These are phyloP conservation scores for Phytophthora tubulina DNA, from an alignment of 352 stramenopile genomes.

Conservation along the genomic window DNA sequence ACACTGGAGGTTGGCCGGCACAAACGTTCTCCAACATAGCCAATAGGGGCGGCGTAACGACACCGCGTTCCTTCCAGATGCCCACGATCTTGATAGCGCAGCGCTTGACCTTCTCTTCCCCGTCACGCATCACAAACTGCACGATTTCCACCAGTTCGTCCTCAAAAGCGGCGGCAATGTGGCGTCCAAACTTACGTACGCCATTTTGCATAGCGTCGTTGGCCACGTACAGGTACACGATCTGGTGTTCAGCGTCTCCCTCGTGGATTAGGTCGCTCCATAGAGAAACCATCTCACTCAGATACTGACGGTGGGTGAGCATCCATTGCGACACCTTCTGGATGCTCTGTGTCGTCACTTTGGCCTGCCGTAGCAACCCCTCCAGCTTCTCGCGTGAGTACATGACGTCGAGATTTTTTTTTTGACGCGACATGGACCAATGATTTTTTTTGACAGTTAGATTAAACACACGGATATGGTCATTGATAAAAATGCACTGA, in stretches of 20 bases:
- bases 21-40: conserved; percentile 82
- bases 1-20: conserved; percentile 71
- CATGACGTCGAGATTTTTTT: conserved; percentile 25
- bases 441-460: not conserved
- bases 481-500: no score
- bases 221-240: conserved; percentile 87
- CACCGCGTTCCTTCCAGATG: conserved; percentile 86
- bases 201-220: conserved; percentile 90
- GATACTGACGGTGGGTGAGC: conserved; percentile 62
- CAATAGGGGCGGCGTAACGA: conserved; percentile 61
- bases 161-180: conserved; percentile 74
- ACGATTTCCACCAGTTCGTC: conserved; percentile 62
- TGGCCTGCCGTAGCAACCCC: conserved; percentile 69
- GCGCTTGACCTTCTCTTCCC: conserved; percentile 86
- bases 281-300: conserved; percentile 69
- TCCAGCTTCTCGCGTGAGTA: conserved; percentile 74
- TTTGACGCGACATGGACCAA: not conserved
- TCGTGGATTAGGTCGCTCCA: conserved; percentile 67
- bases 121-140: conserved; percentile 71
- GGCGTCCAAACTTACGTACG: conserved; percentile 80
- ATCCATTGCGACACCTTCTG: conserved; percentile 85
- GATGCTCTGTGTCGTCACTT: conserved; percentile 88
- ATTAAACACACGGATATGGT: no score
- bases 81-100: conserved; percentile 88
- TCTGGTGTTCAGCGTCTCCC: conserved; percentile 71